Evolutionary conservation across 495 filamentous ascomycete species (phyloP).

Genomic region (Penicillium salamii): DNA sequence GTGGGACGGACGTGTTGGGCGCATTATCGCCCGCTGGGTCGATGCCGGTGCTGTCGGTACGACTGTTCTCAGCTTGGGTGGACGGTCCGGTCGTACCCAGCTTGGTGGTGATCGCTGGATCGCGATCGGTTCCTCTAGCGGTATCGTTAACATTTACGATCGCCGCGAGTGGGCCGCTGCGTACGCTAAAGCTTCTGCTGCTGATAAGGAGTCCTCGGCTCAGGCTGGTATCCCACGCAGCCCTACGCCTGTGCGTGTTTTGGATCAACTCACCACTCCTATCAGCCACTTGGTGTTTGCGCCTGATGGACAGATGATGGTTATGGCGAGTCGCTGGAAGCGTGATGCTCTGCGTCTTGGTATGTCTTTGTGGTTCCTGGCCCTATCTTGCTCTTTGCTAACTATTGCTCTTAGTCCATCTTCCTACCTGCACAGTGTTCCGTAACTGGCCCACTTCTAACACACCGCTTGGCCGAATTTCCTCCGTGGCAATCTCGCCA

Average conservation of each 20-base stretch:
- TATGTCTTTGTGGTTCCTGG: conserved; percentile 21
- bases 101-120: conserved; percentile 87
- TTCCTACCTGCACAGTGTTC: conserved; percentile 91
- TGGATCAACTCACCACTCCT: conserved; percentile 86
- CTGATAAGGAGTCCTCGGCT: conserved; percentile 32
- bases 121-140: conserved; percentile 77
- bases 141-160: conserved; percentile 92
- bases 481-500: conserved; percentile 72
- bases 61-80: conserved; percentile 76
- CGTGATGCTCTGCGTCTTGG: conserved; percentile 78
- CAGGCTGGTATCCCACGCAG: conserved; percentile 52
- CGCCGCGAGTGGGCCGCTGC: conserved; percentile 57
- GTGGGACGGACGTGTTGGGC: conserved; percentile 64
- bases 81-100: conserved; percentile 49
- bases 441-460: conserved; percentile 91
- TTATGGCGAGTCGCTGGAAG: conserved; percentile 79
- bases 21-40: conserved; percentile 75
- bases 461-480: conserved; percentile 85
- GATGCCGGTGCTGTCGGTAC: conserved; percentile 89
- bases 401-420: conserved; percentile 57
- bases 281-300: conserved; percentile 75
- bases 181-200: conserved; percentile 23
- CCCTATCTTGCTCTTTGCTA: conserved; percentile 9
- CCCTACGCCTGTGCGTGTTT: conserved; percentile 64
- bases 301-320: conserved; percentile 84